A percentile compares a stretch with the other conserved stretches of the same genome.
Conservation (phyloP, 257 asterid genomes). For the Solanum tacnaense region DNA sequence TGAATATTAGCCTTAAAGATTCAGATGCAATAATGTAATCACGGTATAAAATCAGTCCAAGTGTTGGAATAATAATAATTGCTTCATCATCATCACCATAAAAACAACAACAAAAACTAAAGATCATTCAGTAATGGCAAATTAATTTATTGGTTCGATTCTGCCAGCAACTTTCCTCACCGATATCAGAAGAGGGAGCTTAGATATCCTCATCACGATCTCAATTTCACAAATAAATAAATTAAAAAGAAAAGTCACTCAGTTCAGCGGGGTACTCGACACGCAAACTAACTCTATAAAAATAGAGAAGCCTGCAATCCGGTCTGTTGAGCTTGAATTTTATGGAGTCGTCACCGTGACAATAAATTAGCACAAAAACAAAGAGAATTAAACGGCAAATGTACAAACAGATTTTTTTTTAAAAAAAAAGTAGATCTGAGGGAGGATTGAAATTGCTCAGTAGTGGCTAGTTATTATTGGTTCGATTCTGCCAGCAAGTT, state of each 20-base stretch:
- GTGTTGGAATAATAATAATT: constrained; percentile 22
- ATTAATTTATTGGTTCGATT: constrained; percentile 63
- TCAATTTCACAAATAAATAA: not conserved
- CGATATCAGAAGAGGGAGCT: constrained; percentile 90
- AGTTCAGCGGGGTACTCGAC: constrained; percentile 95
- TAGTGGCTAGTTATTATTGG: constrained; percentile 1
- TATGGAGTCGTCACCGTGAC: constrained; percentile 59
- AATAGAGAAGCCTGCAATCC: constrained; percentile 49
- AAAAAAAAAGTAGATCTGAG: not conserved
- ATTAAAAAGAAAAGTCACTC: constrained; percentile 26
- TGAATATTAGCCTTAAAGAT: not conserved
- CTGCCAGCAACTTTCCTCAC: constrained; percentile 81
- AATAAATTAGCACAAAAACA: not conserved
- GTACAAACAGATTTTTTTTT: not conserved
- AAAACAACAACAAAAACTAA: too few relatives aligned
- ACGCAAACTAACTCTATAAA: constrained; percentile 26
- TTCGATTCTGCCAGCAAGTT: constrained; percentile 6
- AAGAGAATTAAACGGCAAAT: not conserved
- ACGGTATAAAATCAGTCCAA: constrained; percentile 21
- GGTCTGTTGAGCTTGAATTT: constrained; percentile 96
- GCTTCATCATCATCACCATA: constrained; percentile 24
- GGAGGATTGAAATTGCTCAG: not conserved
- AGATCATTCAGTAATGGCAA: not conserved
- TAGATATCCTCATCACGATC: constrained; percentile 51
- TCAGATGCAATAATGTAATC: constrained; percentile 20